phyloP scores from a whole-genome alignment of 495 filamentous ascomycete species.

The Aspergillus kassunensis region DNA sequence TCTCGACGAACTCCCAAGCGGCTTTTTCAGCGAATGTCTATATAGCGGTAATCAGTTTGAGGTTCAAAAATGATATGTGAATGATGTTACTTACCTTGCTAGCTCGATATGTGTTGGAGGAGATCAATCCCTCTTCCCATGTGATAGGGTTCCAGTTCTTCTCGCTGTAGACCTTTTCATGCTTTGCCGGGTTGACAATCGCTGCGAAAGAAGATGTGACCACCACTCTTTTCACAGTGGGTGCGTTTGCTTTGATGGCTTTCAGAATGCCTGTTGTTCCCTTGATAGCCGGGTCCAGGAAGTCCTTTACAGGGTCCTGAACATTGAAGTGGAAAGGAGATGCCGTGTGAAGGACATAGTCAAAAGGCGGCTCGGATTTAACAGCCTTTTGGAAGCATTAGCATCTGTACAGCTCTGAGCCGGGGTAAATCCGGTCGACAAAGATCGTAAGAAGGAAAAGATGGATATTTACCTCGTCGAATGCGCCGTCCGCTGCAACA shows the following conservation, averaged over 20 bases:
- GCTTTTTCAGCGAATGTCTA: constrained; percentile 61
- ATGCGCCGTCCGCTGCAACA: constrained; percentile 69
- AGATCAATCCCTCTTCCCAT: constrained; percentile 57
- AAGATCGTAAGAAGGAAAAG: background rate
- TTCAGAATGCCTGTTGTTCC: constrained; percentile 79
- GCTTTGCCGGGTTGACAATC: constrained; percentile 52
- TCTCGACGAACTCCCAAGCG: constrained; percentile 77
- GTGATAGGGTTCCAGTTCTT: constrained; percentile 83
- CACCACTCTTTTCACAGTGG: constrained; percentile 74
- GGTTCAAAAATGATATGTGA: background rate
- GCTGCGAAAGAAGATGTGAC: constrained; percentile 85
- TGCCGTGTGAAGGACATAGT: constrained; percentile 85
- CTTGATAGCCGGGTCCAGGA: constrained; percentile 79
- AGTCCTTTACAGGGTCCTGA: constrained; percentile 70
- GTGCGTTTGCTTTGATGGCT: constrained; percentile 69
- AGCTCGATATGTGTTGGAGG: constrained; percentile 61
- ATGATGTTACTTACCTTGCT: constrained; percentile 56
- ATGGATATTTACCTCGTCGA: constrained; percentile 57
- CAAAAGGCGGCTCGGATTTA: constrained; percentile 67
- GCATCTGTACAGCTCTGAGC: background rate
- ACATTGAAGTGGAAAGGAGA: constrained; percentile 77
- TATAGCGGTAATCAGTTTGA: constrained; percentile 5
- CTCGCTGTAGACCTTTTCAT: constrained; percentile 61
- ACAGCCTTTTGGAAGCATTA: constrained; percentile 42
- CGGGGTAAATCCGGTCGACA: no score